phyloP scores from a whole-genome alignment of 2,329 filamentous ascomycete genomes.

The Trichoderma citrinoviride region DNA sequence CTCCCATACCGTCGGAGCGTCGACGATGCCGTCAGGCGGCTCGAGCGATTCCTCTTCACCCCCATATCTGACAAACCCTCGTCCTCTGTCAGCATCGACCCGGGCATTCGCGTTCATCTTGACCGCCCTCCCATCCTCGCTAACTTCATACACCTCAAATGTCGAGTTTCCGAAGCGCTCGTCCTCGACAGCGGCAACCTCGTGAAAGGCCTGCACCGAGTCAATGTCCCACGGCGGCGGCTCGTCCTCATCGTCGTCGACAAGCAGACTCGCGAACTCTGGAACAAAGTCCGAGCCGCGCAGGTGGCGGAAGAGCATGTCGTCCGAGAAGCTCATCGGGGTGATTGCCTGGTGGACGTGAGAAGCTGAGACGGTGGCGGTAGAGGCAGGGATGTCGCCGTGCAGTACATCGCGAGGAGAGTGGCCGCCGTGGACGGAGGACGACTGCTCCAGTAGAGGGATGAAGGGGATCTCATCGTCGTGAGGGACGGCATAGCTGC shows the following conservation, averaged over 20 bases:
- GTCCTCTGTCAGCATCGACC: slow-evolving; percentile 29
- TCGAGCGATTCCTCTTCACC: slow-evolving; percentile 30
- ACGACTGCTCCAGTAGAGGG: slow-evolving; percentile 30
- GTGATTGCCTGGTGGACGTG: slow-evolving; percentile 25
- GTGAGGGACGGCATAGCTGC: slow-evolving; percentile 25
- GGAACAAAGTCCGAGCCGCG: slow-evolving; percentile 43
- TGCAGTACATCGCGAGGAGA: slow-evolving; percentile 9
- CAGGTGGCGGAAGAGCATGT: slow-evolving; percentile 42
- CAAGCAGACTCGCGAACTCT: slow-evolving; percentile 39
- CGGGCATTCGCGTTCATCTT: slow-evolving; percentile 33
- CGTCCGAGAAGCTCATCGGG: slow-evolving; percentile 39
- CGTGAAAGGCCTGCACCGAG: slow-evolving; percentile 31
- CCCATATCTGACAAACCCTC: slow-evolving; percentile 29
- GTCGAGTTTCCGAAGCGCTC: slow-evolving; percentile 47
- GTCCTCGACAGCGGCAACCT: slow-evolving; percentile 39
- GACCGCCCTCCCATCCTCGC: slow-evolving; percentile 42
- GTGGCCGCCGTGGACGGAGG: background rate
- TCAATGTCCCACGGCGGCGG: slow-evolving; percentile 37
- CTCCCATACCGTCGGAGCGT: slow-evolving; percentile 44
- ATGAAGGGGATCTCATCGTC: slow-evolving; percentile 37
- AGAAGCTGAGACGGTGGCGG: background rate
- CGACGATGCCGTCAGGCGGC: slow-evolving; percentile 33
- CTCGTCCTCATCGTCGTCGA: slow-evolving; percentile 36
- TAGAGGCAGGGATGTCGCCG: slow-evolving; percentile 23
- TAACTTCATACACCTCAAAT: slow-evolving; percentile 58